Conservation (phyloP, 2,329 filamentous ascomycete genomes). For the Gnomoniopsis sp. region DNA sequence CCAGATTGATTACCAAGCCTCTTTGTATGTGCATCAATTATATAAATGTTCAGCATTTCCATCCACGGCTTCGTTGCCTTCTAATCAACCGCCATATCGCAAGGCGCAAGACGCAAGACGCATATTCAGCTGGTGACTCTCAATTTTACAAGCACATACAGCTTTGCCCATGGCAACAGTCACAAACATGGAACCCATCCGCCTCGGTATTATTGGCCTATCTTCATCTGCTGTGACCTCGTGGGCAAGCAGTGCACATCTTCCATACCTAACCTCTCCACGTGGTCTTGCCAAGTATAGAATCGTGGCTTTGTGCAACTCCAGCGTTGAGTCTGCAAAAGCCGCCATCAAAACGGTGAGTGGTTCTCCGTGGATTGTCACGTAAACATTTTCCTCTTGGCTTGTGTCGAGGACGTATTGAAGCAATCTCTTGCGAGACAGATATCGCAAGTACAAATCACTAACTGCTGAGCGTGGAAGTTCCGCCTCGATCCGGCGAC, state of each 20-base stretch:
- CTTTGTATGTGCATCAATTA: too few species aligned
- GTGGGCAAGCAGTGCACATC: slow-evolving; percentile 55
- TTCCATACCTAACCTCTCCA: slow-evolving; percentile 54
- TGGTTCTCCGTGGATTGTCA: too few species aligned
- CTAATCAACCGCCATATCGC: too few species aligned
- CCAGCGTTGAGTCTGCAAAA: slow-evolving; percentile 39
- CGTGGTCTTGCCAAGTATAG: slow-evolving; percentile 39
- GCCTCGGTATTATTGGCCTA: slow-evolving; percentile 56
- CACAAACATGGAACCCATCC: slow-evolving; percentile 43
- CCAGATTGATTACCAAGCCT: too few species aligned
- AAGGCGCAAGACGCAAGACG: too few species aligned
- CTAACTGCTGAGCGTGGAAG: too few species aligned
- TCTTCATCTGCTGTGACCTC: slow-evolving; percentile 46
- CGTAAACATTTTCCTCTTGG: too few species aligned
- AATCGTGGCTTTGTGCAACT: slow-evolving; percentile 53
- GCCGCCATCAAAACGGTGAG: slow-evolving; percentile 38
- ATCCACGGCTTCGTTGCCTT: too few species aligned
- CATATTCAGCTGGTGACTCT: background rate
- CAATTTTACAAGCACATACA: background rate
- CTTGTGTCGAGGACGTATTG: too few species aligned
- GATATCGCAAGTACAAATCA: too few species aligned
- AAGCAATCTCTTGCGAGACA: too few species aligned
- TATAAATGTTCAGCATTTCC: too few species aligned
- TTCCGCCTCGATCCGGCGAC: slow-evolving; percentile 36
- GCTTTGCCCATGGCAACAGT: background rate